These are phyloP conservation scores for Fragaria iinumae DNA, from an alignment of 306 rosid genomes.

Conservation along the genomic window DNA sequence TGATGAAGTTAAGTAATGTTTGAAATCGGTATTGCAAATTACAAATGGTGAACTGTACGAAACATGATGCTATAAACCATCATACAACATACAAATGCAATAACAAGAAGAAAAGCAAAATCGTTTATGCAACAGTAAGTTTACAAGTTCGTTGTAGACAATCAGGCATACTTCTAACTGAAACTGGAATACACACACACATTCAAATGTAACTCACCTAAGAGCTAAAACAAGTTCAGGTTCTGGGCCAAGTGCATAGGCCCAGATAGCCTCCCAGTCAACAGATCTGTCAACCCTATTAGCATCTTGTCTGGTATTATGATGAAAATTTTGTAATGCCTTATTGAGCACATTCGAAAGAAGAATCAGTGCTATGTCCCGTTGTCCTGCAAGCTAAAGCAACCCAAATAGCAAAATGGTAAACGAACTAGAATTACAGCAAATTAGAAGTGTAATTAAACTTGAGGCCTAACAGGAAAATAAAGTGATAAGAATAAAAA, in stretches of 20 bases:
- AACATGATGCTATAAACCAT: not conserved
- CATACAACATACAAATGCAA: not conserved
- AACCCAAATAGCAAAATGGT: not conserved
- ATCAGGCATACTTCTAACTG: conserved; percentile 6
- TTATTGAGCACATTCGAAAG: conserved; percentile 73
- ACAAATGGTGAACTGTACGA: not conserved
- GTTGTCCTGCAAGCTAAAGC: conserved; percentile 87
- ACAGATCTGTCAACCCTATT: conserved; percentile 40
- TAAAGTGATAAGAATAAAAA: not conserved
- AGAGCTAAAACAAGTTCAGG: conserved; percentile 88
- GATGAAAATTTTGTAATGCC: conserved; percentile 53
- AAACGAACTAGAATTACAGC: not conserved
- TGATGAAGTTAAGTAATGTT: not conserved
- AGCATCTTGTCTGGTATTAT: conserved; percentile 33
- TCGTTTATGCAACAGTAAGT: not conserved
- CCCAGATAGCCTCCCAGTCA: conserved; percentile 96
- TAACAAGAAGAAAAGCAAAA: not conserved
- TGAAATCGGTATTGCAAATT: not conserved
- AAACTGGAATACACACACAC: conserved; percentile 19
- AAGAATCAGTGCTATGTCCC: conserved; percentile 74
- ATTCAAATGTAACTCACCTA: conserved; percentile 49
- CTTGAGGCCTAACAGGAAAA: not conserved
- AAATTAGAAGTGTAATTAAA: not conserved
- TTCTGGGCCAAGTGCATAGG: conserved; percentile 91
- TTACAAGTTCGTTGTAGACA: not conserved